A percentile compares a stretch with the other conserved stretches of the same genome.
Conservation (phyloP, 371 early-diverging fungal species). For the Batkoa obscura region DNA sequence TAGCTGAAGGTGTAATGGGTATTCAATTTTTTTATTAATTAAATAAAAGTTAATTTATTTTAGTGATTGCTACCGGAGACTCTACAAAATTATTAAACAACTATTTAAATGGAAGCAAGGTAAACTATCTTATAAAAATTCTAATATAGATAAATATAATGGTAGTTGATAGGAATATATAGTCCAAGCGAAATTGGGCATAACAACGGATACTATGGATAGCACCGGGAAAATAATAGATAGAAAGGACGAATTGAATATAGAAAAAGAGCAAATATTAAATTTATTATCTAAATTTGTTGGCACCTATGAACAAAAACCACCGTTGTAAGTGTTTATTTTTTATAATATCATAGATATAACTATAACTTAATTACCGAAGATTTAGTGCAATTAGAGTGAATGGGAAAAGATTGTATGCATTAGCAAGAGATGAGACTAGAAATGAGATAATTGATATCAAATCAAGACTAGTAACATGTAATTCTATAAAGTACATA, state of each 20-base stretch:
- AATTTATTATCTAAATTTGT: constrained; percentile 15
- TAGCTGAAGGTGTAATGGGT: constrained; percentile 31
- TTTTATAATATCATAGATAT: neutral
- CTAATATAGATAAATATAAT: neutral
- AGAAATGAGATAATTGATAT: neutral
- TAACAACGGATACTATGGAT: constrained; percentile 25
- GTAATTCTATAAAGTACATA: too few relatives aligned
- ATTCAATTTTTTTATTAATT: neutral
- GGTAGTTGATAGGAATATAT: constrained; percentile 9
- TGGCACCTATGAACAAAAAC: constrained; percentile 25
- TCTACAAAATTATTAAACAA: constrained; percentile 11
- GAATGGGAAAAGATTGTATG: constrained; percentile 33
- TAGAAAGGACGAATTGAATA: constrained; percentile 8
- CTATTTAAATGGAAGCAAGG: constrained; percentile 11
- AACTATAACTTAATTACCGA: neutral
- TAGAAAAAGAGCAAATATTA: constrained; percentile 15
- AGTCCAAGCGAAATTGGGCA: constrained; percentile 23
- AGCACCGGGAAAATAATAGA: constrained; percentile 17
- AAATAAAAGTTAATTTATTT: neutral
- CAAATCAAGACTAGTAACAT: too few relatives aligned
- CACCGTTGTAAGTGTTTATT: constrained; percentile 23
- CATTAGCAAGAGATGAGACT: constrained; percentile 21
- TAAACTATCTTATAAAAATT: constrained; percentile 5
- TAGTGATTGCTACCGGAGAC: constrained; percentile 15
- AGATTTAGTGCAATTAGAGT: constrained; percentile 29